phyloP scores from a whole-genome alignment of 306 rosid species.

The Ormosia emarginata region DNA sequence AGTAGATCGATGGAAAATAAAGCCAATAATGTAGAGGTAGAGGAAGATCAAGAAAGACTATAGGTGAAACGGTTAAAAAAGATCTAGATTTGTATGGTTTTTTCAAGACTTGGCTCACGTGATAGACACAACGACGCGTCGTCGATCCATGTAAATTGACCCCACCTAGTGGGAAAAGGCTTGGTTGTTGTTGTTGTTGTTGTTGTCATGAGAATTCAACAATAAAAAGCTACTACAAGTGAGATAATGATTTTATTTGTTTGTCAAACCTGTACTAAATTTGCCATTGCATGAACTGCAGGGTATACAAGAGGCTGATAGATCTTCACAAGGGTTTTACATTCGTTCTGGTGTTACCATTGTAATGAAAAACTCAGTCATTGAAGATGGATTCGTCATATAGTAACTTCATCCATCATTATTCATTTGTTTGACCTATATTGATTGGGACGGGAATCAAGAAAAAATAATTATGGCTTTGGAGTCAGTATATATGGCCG shows the following conservation, averaged over 20 bases:
- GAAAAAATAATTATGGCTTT: slow-evolving; percentile 1
- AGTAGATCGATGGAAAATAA: too few species aligned
- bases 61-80: too few species aligned
- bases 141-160: too few species aligned
- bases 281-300: slow-evolving; percentile 19
- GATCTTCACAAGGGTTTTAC: slow-evolving; percentile 69
- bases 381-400: slow-evolving; percentile 51
- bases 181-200: too few species aligned
- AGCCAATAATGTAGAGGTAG: too few species aligned
- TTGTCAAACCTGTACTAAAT: not conserved
- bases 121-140: too few species aligned
- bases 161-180: too few species aligned
- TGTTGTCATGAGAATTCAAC: not conserved
- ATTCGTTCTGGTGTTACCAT: slow-evolving; percentile 66
- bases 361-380: slow-evolving; percentile 52
- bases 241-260: not conserved
- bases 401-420: slow-evolving; percentile 16
- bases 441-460: slow-evolving; percentile 11
- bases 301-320: slow-evolving; percentile 77
- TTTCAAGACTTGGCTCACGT: too few species aligned
- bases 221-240: not conserved
- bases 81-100: too few species aligned
- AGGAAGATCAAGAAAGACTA: too few species aligned
- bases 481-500: not conserved
- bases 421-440: not conserved